Conservation (phyloP, 129 eudicot genomes). For the Escallonia herrerae region DNA sequence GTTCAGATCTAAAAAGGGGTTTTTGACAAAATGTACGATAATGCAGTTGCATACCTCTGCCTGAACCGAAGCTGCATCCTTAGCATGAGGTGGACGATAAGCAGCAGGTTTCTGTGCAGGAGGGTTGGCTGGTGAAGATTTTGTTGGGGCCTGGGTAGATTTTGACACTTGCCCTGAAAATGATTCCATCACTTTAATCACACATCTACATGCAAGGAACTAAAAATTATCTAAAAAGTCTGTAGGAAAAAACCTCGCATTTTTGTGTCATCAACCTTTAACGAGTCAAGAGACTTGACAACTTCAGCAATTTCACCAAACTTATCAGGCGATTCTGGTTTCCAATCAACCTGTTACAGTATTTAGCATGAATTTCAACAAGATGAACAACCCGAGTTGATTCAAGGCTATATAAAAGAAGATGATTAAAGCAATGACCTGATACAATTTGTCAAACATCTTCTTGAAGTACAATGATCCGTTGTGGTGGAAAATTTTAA, state of each 20-base stretch:
- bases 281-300: slow-evolving; percentile 55
- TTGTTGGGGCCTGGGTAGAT: slow-evolving; percentile 37
- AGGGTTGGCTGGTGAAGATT: slow-evolving; percentile 39
- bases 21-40: not conserved
- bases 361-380: slow-evolving; percentile 11
- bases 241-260: slow-evolving; percentile 39
- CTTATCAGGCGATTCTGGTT: slow-evolving; percentile 82
- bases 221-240: not conserved
- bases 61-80: slow-evolving; percentile 74
- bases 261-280: slow-evolving; percentile 54
- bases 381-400: slow-evolving; percentile 5
- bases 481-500: slow-evolving; percentile 78
- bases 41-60: slow-evolving; percentile 56
- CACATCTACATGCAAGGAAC: not conserved
- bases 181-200: slow-evolving; percentile 8
- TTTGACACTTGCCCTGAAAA: slow-evolving; percentile 64
- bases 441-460: slow-evolving; percentile 82
- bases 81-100: slow-evolving; percentile 96
- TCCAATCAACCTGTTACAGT: slow-evolving; percentile 78
- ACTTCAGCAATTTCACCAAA: slow-evolving; percentile 72
- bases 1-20: not conserved
- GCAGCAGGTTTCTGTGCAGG: slow-evolving; percentile 79
- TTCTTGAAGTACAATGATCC: slow-evolving; percentile 69
- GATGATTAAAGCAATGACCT: slow-evolving; percentile 35
- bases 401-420: not conserved